Base-by-base conservation (phyloP, 2,329 filamentous ascomycete genomes). In the Scortechinia acanthostroma region DNA sequence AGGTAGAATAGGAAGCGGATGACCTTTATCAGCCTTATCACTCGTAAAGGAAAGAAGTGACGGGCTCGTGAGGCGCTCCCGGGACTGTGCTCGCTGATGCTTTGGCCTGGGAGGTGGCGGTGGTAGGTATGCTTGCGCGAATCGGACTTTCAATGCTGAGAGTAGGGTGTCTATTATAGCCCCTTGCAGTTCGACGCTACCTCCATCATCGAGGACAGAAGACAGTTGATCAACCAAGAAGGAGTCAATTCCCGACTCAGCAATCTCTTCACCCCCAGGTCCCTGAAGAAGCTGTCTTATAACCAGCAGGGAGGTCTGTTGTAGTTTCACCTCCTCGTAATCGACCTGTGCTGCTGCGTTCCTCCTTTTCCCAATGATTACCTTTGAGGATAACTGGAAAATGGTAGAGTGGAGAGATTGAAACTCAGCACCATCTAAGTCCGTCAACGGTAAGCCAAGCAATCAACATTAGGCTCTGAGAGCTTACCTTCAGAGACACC, bases 151-250 rank as follows among this genome's bases (percentile, higher is more conserved):
- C 22, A 80, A 57, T 13, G 72, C 66, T 14, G 65, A 63, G 25
- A 74, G 60, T 6, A 73, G 64, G 15, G 73, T 63, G 43, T 70
- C 68, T 21, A 80, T 68, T 5, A 79, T 53, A 1, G 69, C 61
- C 22, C 61, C 64, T 52, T 77, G 74, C 6, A 76, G 56, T 4
- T 59, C 51, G 44, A 57, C 17, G 17, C 35, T 50, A 45, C 63
- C 66, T n/a, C 58, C 54, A 43, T 58, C 50, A 45, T 65, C 57
- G 14, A 70, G 47, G 47, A 65, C 51, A 47, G 58, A 56, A 22
- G 59, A 61, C 16, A 78, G 58, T 45, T 64, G 62, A 40, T 68
- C 63, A 47, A 77, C 68, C 22, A 78, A 58, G 42, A 68, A 60
- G 3, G 65, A 57, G 48, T 77, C 73, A 21, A 77, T 55, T 33